These are phyloP conservation scores for Paecilomyces dactylethromorphus DNA, from an alignment of 2,329 filamentous ascomycete species.

Conservation along the genomic window DNA sequence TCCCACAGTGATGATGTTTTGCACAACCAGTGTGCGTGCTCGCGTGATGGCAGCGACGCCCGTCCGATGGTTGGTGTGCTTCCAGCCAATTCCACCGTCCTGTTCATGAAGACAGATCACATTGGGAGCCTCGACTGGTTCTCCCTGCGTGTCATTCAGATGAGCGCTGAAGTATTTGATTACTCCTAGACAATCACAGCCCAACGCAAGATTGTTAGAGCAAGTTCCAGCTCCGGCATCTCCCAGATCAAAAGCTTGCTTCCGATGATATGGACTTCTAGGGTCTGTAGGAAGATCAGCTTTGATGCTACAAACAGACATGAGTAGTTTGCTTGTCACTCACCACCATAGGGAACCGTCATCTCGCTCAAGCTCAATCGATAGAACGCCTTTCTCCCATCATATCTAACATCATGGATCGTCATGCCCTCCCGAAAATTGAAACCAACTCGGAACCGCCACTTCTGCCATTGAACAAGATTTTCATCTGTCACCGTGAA, in stretches of 20 bases:
- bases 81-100: conserved; percentile 63
- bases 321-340: neutral
- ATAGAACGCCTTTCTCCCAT: conserved; percentile 57
- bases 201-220: conserved; percentile 59
- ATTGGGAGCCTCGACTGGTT: conserved; percentile 48
- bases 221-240: conserved; percentile 57
- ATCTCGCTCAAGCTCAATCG: conserved; percentile 61
- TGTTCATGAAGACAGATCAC: conserved; percentile 65
- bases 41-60: conserved; percentile 56
- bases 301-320: neutral
- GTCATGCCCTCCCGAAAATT: conserved; percentile 63
- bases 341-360: conserved; percentile 27
- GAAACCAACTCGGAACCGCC: conserved; percentile 61
- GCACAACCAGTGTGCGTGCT: conserved; percentile 57
- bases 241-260: conserved; percentile 64
- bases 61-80: conserved; percentile 64
- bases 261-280: conserved; percentile 57
- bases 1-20: conserved; percentile 61
- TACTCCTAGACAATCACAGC: conserved; percentile 62
- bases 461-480: conserved; percentile 56
- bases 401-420: conserved; percentile 61
- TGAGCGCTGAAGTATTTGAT: conserved; percentile 57
- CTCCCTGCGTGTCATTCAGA: conserved; percentile 45
- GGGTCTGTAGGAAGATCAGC: conserved; percentile 39
- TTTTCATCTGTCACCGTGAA: conserved; percentile 51